Conservation (phyloP, 2,329 filamentous ascomycete species). For the Penicillium sp. region DNA sequence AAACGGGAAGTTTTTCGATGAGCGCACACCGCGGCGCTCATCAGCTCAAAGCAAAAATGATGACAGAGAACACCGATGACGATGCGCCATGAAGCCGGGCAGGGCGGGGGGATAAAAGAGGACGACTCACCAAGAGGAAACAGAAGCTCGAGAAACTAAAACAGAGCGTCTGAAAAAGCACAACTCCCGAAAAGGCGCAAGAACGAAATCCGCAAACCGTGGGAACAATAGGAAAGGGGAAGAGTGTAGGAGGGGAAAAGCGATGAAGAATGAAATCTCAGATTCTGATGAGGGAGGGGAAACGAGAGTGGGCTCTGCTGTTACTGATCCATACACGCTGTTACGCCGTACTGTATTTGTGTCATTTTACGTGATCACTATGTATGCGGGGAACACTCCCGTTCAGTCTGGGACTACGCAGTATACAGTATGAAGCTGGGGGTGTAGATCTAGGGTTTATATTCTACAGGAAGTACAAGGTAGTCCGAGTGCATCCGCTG, state of each 20-base stretch:
- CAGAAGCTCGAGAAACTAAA: slow-evolving; percentile 19
- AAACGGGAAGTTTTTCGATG: background rate
- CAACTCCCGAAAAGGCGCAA: slow-evolving; percentile 26
- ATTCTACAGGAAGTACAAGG: background rate
- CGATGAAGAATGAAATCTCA: slow-evolving; percentile 26
- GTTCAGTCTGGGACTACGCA: background rate
- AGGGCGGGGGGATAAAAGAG: slow-evolving; percentile 14
- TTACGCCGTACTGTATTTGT: slow-evolving; percentile 1
- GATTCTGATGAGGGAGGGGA: slow-evolving; percentile 18
- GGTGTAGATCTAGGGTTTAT: background rate
- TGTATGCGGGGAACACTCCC: slow-evolving; percentile 12
- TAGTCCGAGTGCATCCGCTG: background rate
- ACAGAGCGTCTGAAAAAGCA: slow-evolving; percentile 19
- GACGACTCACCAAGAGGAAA: slow-evolving; percentile 23
- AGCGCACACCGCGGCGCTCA: background rate
- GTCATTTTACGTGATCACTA: slow-evolving; percentile 8
- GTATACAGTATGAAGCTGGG: background rate
- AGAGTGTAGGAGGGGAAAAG: slow-evolving; percentile 15
- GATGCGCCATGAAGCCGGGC: background rate
- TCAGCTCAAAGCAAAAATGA: background rate
- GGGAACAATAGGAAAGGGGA: slow-evolving; percentile 26
- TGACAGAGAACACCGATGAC: background rate
- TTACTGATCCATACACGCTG: background rate
- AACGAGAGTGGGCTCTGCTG: slow-evolving; percentile 7
- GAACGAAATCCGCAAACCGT: slow-evolving; percentile 25